Percentiles rank a stretch among this genome's conserved stretches.
These are phyloP conservation scores for Heterococcus sp. DNA, from an alignment of 108 stramenopile genomes.

Conservation along the genomic window DNA sequence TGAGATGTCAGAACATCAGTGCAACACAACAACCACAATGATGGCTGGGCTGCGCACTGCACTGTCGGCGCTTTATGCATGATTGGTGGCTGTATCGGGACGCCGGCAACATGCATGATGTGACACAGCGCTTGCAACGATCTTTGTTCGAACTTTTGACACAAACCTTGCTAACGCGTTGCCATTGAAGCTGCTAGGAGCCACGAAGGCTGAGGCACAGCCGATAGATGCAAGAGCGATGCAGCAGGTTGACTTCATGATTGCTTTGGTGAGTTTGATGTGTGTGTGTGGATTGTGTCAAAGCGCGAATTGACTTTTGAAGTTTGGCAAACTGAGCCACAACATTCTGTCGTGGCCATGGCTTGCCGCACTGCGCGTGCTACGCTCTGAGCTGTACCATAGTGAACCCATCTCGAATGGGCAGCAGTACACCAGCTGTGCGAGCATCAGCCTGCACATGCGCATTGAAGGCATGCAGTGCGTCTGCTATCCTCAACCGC, in stretches of 20 bases:
- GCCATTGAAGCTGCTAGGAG: background rate
- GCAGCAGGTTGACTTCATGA: background rate
- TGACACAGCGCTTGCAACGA: background rate
- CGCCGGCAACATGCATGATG: too few relatives aligned
- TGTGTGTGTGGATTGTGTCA: too few relatives aligned
- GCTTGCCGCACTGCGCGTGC: too few relatives aligned
- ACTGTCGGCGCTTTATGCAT: too few relatives aligned
- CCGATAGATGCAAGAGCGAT: background rate
- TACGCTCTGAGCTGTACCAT: too few relatives aligned
- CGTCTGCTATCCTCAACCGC: slow-evolving; percentile 26
- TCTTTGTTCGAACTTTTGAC: background rate
- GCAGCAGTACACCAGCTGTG: slow-evolving; percentile 34
- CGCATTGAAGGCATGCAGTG: slow-evolving; percentile 28
- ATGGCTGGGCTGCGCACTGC: too few relatives aligned
- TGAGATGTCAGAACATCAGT: too few relatives aligned
- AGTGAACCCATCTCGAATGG: slow-evolving; percentile 30
- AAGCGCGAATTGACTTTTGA: too few relatives aligned
- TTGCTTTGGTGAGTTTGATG: background rate
- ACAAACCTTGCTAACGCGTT: background rate
- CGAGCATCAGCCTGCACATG: slow-evolving; percentile 8
- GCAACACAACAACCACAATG: too few relatives aligned
- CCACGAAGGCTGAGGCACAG: background rate
- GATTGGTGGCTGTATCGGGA: too few relatives aligned
- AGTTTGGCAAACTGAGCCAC: too few relatives aligned
- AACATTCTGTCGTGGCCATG: too few relatives aligned